A percentile compares a stretch with the other conserved stretches of the same genome.
Evolutionary conservation across 352 stramenopile species (phyloP).

Genomic region (Phytophthora palmivora): DNA sequence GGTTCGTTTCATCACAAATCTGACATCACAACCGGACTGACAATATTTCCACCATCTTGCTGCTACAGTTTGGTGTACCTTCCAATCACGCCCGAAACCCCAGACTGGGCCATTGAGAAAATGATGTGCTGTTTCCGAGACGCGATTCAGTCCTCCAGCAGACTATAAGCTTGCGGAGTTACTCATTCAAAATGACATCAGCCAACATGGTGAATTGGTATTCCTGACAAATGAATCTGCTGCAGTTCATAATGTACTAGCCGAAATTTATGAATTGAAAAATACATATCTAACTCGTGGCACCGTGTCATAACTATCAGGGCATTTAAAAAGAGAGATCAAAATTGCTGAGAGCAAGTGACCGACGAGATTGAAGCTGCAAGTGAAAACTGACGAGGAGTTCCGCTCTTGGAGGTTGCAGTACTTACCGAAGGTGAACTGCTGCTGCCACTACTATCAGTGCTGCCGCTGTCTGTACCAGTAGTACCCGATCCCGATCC

Average conservation of each 20-base stretch:
- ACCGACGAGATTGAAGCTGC: constrained; percentile 8
- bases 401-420: constrained; percentile 14
- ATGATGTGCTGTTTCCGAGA: constrained; percentile 73
- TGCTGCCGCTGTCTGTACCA: constrained; percentile 2
- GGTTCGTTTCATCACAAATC: constrained; percentile 39
- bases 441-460: constrained; percentile 9
- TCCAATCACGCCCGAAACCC: constrained; percentile 78
- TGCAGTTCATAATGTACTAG: neutral
- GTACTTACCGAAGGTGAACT: constrained; percentile 6
- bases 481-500: constrained; percentile 18
- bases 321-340: constrained; percentile 10
- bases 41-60: neutral
- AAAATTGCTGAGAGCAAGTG: constrained; percentile 22
- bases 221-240: no score
- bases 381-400: constrained; percentile 2
- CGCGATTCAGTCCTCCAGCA: constrained; percentile 48
- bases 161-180: constrained; percentile 24
- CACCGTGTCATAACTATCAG: neutral
- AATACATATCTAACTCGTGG: neutral
- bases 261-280: neutral
- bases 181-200: no score
- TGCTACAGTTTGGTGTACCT: constrained; percentile 73
- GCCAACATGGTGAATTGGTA: no score
- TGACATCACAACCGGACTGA: constrained; percentile 3
- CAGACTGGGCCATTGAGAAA: constrained; percentile 80